These are phyloP conservation scores for Citrus inodora DNA, from an alignment of 345 rosid genomes.

Conservation along the genomic window DNA sequence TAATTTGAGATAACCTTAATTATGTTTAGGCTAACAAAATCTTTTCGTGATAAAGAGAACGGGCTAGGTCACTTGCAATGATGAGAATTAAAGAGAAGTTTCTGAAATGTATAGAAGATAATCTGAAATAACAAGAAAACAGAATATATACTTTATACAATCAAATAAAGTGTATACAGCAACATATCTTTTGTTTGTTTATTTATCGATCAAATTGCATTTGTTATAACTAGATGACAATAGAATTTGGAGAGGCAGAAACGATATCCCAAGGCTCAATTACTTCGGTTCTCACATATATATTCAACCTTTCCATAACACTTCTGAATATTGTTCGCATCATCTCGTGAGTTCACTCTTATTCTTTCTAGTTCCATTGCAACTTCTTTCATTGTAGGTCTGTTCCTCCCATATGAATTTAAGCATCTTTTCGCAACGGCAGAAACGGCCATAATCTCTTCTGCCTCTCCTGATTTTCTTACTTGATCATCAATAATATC, in stretches of 20 bases:
- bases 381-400: constrained; percentile 10
- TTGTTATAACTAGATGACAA: neutral
- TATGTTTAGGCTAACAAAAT: too few relatives aligned
- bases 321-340: neutral
- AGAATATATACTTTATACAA: too few relatives aligned
- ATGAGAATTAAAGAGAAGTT: too few relatives aligned
- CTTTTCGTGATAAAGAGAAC: too few relatives aligned
- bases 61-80: too few relatives aligned
- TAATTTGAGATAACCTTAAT: too few relatives aligned
- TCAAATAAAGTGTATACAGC: neutral
- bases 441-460: neutral
- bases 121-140: too few relatives aligned
- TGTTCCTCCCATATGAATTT: neutral
- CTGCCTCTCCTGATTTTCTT: neutral
- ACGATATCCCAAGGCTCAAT: neutral
- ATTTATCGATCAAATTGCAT: too few relatives aligned
- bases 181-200: neutral
- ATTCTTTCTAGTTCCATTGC: neutral
- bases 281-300: neutral
- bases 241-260: neutral
- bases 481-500: neutral
- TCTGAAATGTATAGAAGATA: too few relatives aligned
- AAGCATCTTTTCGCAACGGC: neutral
- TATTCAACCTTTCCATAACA: neutral
- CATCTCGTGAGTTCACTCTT: neutral